Conservation (phyloP, 345 rosid species). For the Eucalyptus polyanthemos region DNA sequence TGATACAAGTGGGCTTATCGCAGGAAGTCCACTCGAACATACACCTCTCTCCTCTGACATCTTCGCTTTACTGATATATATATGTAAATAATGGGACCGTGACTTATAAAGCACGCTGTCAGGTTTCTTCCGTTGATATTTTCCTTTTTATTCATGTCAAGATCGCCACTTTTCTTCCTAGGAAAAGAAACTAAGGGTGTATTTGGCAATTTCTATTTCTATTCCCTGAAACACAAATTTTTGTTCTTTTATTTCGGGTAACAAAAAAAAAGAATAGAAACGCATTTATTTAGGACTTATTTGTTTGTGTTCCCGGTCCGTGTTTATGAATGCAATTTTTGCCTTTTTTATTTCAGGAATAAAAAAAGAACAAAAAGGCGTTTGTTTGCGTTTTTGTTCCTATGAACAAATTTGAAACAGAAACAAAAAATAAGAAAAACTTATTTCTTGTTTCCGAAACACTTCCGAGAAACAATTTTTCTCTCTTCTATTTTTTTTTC, state of each 20-base stretch:
- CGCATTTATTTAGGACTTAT: no score
- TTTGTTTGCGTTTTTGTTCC: no score
- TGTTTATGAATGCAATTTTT: no score
- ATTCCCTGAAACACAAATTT: no score
- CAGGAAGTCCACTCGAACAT: background rate
- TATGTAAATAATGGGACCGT: background rate
- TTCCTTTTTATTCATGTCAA: background rate
- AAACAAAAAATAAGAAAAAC: fast-evolving
- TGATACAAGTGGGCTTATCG: background rate
- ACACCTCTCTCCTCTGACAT: background rate
- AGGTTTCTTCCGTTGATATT: background rate
- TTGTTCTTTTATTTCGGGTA: fast-evolving
- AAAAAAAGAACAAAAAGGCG: fast-evolving
- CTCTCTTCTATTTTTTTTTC: no score
- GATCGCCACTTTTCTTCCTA: background rate
- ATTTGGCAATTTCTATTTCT: no score
- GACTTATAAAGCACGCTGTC: background rate
- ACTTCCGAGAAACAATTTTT: no score
- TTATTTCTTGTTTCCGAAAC: fast-evolving
- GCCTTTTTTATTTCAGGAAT: fast-evolving
- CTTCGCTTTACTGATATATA: background rate
- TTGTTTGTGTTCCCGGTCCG: no score
- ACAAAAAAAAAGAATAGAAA: no score
- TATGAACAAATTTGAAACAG: fast-evolving
- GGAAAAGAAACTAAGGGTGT: background rate